These are phyloP conservation scores for Aspergillus neotritici DNA, from an alignment of 2,329 filamentous ascomycete genomes.

Conservation along the genomic window DNA sequence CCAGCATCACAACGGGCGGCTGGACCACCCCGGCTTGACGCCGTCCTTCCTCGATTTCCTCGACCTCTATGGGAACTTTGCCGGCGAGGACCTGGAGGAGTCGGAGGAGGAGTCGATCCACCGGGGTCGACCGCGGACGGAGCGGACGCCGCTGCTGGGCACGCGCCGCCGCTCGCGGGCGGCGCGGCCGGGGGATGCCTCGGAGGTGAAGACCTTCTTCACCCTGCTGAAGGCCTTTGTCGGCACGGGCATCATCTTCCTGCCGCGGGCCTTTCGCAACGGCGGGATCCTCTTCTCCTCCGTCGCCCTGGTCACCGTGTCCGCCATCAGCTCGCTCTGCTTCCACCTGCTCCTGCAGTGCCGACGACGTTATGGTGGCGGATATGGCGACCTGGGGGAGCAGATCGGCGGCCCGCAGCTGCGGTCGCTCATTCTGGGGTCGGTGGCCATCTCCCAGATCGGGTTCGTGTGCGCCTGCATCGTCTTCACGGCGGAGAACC, in stretches of 20 bases:
- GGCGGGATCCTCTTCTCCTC: slow-evolving; percentile 71
- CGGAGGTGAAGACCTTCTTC: slow-evolving; percentile 69
- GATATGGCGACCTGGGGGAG: slow-evolving; percentile 68
- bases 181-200: slow-evolving; percentile 55
- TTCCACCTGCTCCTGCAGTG: slow-evolving; percentile 68
- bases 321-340: slow-evolving; percentile 61
- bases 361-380: slow-evolving; percentile 58
- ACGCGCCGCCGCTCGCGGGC: slow-evolving; percentile 48
- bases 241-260: slow-evolving; percentile 75
- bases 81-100: slow-evolving; percentile 62
- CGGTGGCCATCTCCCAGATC: slow-evolving; percentile 68
- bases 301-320: slow-evolving; percentile 60
- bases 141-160: slow-evolving; percentile 58
- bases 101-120: slow-evolving; percentile 50
- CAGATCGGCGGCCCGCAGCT: slow-evolving; percentile 60
- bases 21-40: slow-evolving; percentile 11
- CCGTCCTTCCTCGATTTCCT: slow-evolving; percentile 64
- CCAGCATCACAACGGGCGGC: slow-evolving; percentile 26
- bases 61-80: slow-evolving; percentile 70
- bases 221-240: slow-evolving; percentile 73
- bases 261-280: slow-evolving; percentile 73
- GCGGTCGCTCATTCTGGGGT: slow-evolving; percentile 60
- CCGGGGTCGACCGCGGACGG: slow-evolving; percentile 43
- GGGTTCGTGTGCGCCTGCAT: slow-evolving; percentile 74
- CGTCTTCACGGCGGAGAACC: slow-evolving; percentile 71